Conservation (phyloP, 495 filamentous ascomycete species). For the Melanomma pulvis-pyrius region DNA sequence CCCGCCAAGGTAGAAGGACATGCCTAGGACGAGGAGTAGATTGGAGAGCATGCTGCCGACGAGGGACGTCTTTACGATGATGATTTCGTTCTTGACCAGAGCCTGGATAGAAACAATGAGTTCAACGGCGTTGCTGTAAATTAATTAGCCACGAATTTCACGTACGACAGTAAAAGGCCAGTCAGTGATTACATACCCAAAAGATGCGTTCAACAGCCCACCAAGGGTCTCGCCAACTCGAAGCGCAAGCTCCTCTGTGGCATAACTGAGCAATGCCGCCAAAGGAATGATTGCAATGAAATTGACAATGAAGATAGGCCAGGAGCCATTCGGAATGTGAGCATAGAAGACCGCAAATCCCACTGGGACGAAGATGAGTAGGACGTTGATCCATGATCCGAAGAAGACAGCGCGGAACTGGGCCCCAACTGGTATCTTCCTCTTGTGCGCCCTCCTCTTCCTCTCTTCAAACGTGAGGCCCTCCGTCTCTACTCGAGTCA, state of each 20-base stretch:
- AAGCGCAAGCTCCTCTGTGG: slow-evolving; percentile 51
- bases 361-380: slow-evolving; percentile 76
- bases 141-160: not conserved
- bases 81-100: slow-evolving; percentile 68
- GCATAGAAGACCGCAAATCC: slow-evolving; percentile 75
- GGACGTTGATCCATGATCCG: slow-evolving; percentile 80
- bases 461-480: slow-evolving; percentile 12
- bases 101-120: slow-evolving; percentile 89
- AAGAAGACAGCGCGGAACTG: slow-evolving; percentile 53
- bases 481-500: slow-evolving; percentile 17
- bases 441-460: slow-evolving; percentile 21
- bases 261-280: slow-evolving; percentile 48
- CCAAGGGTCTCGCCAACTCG: slow-evolving; percentile 76
- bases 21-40: slow-evolving; percentile 85
- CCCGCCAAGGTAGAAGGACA: slow-evolving; percentile 92
- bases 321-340: slow-evolving; percentile 47
- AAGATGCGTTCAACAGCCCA: slow-evolving; percentile 83
- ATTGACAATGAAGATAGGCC: slow-evolving; percentile 79
- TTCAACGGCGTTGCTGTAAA: slow-evolving; percentile 79
- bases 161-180: not conserved
- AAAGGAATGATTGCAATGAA: slow-evolving; percentile 78
- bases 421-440: slow-evolving; percentile 27
- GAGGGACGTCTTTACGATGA: slow-evolving; percentile 90
- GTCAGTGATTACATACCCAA: slow-evolving; percentile 62
- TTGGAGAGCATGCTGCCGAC: slow-evolving; percentile 92